A percentile compares a stretch with the other conserved stretches of the same genome.
Evolutionary conservation across 306 rosid genomes (phyloP).

Genomic region (Malus domestica): DNA sequence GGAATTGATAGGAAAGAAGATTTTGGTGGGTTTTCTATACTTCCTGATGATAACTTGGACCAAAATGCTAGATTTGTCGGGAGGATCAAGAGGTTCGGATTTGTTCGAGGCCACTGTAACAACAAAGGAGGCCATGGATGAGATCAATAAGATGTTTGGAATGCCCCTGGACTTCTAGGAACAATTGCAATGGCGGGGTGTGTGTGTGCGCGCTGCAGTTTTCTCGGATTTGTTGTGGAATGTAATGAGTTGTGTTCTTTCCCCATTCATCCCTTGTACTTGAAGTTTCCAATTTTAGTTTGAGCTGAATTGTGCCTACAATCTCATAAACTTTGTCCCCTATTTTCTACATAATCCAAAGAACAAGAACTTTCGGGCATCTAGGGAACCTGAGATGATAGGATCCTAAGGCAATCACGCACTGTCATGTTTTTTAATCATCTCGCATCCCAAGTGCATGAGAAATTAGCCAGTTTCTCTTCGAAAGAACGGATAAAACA

Average conservation of each 20-base stretch:
- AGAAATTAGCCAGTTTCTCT: background rate
- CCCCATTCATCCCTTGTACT: background rate
- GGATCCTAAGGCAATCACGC: background rate
- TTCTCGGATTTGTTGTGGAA: background rate
- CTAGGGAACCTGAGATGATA: background rate
- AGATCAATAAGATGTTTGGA: constrained; percentile 82
- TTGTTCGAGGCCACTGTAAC: constrained; percentile 73
- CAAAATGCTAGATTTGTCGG: constrained; percentile 28
- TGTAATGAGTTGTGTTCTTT: background rate
- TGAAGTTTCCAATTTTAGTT: background rate
- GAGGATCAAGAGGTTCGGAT: constrained; percentile 41
- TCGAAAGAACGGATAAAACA: background rate
- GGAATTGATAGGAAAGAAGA: constrained; percentile 33
- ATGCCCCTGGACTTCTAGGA: constrained; percentile 66
- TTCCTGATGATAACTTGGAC: constrained; percentile 61
- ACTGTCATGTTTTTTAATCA: background rate
- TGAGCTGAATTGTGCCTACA: background rate
- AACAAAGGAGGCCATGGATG: constrained; percentile 83
- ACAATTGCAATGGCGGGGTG: background rate
- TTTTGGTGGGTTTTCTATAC: constrained; percentile 67
- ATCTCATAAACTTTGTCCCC: background rate
- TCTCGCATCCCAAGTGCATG: background rate
- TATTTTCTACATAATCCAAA: background rate
- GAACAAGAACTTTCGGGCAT: background rate
- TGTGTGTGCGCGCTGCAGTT: background rate